Evolutionary conservation across 2,329 filamentous ascomycete genomes (phyloP), one percentile per base, ranked within the genome.

Genomic region (Fusarium avenaceum): DNA sequence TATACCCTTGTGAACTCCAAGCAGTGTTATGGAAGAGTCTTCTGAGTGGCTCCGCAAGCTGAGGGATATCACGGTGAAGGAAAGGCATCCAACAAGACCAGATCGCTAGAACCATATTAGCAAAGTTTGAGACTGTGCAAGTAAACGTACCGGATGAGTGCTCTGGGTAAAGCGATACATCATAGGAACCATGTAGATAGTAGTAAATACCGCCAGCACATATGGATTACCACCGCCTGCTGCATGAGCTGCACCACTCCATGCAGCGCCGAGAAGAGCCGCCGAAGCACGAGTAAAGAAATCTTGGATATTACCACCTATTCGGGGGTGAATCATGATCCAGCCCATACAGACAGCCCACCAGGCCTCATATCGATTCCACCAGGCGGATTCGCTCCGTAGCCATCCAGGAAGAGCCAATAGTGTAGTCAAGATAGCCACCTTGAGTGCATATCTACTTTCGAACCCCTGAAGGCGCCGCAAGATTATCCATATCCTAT

Each of bases 181-280:
- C 86, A 87, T 87, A 1, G 86, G 87, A n/a, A 86, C 69, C 84
- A 88, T 87, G 69, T 83, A 89, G 7, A 88, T 77, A 4, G 80
- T 78, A 15, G 85, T 83, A 74, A 89, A 88, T 0, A 80, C 81
- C 6, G 83, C 85, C 75, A 87, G 82, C 3, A 88, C 81, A 68
- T 83, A 87, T 0, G 85, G 84, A 67, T 84, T 87, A 8, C 86
- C 86, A 42, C 82, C 67, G 5, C 80, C 82, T 14, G 84, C 85
- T 8, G 80, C 81, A 70, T 83, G 85, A 1, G 84, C 81, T 39
- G 86, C 73, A 10, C 82, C 86, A 7, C 82, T 84, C 86, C 86
- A 89, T 1, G 84, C 71, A 20, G 86, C 84, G 15, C 86, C 86
- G 6, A 88, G 74, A 15, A 85, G 75, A 4, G 80, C 85, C 33